These are phyloP conservation scores for Trichocladium uniseriatum DNA, from an alignment of 495 filamentous ascomycete genomes.

Conservation along the genomic window DNA sequence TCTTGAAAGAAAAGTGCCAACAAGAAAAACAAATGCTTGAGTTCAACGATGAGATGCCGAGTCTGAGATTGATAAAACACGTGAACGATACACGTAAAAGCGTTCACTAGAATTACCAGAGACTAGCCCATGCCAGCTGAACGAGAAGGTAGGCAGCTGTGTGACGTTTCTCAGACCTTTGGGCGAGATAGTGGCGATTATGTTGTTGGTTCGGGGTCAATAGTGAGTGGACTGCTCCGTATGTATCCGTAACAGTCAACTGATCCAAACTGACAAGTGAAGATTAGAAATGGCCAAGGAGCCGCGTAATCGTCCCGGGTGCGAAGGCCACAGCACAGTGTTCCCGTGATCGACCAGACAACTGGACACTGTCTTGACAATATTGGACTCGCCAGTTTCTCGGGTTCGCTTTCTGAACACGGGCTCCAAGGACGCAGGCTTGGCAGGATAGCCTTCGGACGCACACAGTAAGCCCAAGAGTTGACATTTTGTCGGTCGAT, in stretches of 20 bases:
- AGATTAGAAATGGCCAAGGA: neutral
- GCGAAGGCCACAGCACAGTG: conserved; percentile 7
- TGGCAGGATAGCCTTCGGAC: too few relatives aligned
- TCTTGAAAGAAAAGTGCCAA: neutral
- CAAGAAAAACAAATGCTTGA: neutral
- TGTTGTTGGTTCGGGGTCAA: neutral
- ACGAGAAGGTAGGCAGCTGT: neutral
- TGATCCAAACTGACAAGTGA: conserved; percentile 6
- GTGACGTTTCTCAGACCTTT: neutral
- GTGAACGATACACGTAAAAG: too few relatives aligned
- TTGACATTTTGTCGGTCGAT: too few relatives aligned
- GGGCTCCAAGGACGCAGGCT: too few relatives aligned
- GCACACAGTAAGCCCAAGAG: too few relatives aligned
- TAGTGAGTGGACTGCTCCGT: too few relatives aligned
- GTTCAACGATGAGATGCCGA: neutral
- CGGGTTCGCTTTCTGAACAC: too few relatives aligned
- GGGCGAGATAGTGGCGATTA: neutral
- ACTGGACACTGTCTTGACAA: neutral
- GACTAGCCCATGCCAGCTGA: too few relatives aligned
- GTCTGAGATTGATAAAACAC: too few relatives aligned
- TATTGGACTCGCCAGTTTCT: neutral
- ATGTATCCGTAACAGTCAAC: too few relatives aligned
- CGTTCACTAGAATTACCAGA: too few relatives aligned
- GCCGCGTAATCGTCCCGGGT: conserved; percentile 18
- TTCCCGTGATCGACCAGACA: neutral